Conservation (phyloP, 2,329 filamentous ascomycete species). For the Epichloe uncinata region DNA sequence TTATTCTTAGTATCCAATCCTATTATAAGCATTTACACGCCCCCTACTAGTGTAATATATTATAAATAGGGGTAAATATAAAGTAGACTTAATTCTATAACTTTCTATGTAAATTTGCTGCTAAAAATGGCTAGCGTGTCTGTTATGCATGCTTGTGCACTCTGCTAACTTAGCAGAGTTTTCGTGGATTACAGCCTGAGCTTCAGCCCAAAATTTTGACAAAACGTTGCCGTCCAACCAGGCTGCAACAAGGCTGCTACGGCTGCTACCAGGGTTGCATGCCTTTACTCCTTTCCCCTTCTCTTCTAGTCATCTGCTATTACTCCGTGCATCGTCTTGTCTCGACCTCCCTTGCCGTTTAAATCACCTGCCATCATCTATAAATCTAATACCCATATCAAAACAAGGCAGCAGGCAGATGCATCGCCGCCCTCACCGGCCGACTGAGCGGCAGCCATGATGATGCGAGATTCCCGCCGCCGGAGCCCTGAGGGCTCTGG, state of each 20-base stretch:
- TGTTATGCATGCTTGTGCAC: too few species aligned
- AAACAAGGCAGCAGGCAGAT: conserved; percentile 6
- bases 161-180: too few species aligned
- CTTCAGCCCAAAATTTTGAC: conserved; percentile 7
- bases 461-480: conserved; percentile 42
- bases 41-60: too few species aligned
- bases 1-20: too few species aligned
- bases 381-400: background rate
- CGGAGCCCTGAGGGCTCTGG: conserved; percentile 43
- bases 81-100: too few species aligned
- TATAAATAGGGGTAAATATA: too few species aligned
- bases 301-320: background rate
- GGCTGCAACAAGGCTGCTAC: background rate
- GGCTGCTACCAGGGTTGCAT: background rate
- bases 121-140: too few species aligned
- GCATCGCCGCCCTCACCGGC: conserved; percentile 6
- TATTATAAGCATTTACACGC: too few species aligned
- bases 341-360: background rate
- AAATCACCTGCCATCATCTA: background rate
- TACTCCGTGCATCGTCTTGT: too few species aligned
- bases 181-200: too few species aligned
- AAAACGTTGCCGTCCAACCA: conserved; percentile 4
- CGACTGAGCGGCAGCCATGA: conserved; percentile 28
- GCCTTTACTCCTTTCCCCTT: background rate
- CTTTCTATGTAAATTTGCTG: too few species aligned